These are phyloP conservation scores for Apiospora phragmitis DNA, from an alignment of 2,329 filamentous ascomycete genomes.

Conservation along the genomic window DNA sequence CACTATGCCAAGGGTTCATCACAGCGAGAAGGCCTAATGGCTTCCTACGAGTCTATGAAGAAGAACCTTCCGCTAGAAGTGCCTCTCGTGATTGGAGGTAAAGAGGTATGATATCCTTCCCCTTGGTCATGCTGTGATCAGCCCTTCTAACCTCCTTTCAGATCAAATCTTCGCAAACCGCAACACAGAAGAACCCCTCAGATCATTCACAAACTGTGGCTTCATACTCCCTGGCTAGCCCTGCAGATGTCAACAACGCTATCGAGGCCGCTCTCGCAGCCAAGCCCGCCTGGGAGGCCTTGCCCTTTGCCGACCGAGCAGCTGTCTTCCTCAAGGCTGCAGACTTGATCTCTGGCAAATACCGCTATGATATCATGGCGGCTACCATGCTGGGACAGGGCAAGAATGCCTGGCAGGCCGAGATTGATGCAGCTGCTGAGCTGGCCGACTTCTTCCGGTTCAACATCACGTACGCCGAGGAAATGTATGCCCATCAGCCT, in stretches of 20 bases:
- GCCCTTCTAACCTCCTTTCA: constrained; percentile 34
- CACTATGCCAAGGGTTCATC: constrained; percentile 83
- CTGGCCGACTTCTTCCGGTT: constrained; percentile 91
- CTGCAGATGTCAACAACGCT: constrained; percentile 73
- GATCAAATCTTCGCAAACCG: constrained; percentile 66
- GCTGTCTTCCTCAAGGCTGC: constrained; percentile 95
- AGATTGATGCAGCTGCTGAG: constrained; percentile 95
- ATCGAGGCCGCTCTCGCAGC: constrained; percentile 86
- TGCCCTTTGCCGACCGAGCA: constrained; percentile 88
- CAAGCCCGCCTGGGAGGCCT: constrained; percentile 79
- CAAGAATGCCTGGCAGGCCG: constrained; percentile 99
- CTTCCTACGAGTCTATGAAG: constrained; percentile 71
- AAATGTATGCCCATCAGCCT: constrained; percentile 86
- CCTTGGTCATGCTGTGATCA: background rate
- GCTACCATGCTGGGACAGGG: constrained; percentile 95
- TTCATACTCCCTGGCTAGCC: constrained; percentile 79
- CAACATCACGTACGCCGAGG: constrained; percentile 91
- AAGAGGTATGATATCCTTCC: constrained; percentile 57
- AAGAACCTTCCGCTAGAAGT: constrained; percentile 72
- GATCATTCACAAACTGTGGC: constrained; percentile 77
- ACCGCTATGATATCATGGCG: constrained; percentile 95
- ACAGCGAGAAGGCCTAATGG: constrained; percentile 74
- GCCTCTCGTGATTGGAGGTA: constrained; percentile 80
- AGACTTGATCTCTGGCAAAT: constrained; percentile 86
- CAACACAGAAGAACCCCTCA: constrained; percentile 79